phyloP scores from a whole-genome alignment of 345 rosid genomes.

The Gossypium raimondii region DNA sequence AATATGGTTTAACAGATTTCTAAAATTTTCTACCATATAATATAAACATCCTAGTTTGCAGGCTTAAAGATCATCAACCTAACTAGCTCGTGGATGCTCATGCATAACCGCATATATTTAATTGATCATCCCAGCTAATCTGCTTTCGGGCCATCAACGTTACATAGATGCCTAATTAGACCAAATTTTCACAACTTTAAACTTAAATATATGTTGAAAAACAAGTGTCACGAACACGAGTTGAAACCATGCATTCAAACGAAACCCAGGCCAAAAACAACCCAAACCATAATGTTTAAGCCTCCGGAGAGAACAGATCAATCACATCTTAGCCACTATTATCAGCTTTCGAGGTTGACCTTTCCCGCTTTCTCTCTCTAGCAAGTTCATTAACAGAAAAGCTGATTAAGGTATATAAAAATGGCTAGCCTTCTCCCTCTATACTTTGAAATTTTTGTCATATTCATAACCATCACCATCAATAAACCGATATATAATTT shows the following conservation, averaged over 20 bases:
- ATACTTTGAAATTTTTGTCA: neutral
- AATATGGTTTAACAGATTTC: too few species aligned
- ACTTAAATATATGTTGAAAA: neutral
- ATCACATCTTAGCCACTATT: neutral
- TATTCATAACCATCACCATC: neutral
- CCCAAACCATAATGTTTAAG: neutral
- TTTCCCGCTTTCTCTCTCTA: neutral
- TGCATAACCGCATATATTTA: neutral
- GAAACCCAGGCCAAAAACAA: neutral
- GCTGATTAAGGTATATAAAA: neutral
- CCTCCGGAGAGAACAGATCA: neutral
- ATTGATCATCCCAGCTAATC: too few species aligned
- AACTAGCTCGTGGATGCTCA: neutral
- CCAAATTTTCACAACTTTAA: too few species aligned
- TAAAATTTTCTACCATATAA: too few species aligned
- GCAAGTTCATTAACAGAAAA: neutral
- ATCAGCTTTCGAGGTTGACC: neutral
- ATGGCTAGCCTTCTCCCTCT: neutral
- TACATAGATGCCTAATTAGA: too few species aligned
- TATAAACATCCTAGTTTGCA: neutral
- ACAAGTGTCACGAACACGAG: neutral
- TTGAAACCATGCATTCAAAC: neutral
- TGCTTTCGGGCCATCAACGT: too few species aligned
- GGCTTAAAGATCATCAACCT: neutral
- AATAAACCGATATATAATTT: neutral